Percentiles rank a stretch among this genome's conserved stretches.
Conservation (phyloP, 495 filamentous ascomycete genomes). For the Penicillium tannophilum region DNA sequence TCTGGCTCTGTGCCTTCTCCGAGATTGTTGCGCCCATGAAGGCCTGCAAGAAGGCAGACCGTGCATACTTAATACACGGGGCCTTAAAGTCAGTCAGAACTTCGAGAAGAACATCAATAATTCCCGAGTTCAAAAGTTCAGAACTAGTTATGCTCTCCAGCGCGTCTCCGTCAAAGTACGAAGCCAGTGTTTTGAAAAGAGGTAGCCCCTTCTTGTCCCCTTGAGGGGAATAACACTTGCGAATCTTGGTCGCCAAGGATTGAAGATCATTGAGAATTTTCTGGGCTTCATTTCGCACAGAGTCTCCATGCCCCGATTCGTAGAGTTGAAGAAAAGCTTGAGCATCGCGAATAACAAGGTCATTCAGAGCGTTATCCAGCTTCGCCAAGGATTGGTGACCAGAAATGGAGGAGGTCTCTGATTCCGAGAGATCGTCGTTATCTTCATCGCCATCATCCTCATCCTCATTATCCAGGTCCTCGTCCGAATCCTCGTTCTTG, state of each 20-base stretch:
- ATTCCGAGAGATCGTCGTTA: conserved; percentile 66
- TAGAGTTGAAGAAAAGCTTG: conserved; percentile 81
- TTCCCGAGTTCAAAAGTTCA: conserved; percentile 85
- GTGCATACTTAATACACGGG: conserved; percentile 55
- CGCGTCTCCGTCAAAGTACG: conserved; percentile 86
- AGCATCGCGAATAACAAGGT: conserved; percentile 73
- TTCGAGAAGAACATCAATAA: conserved; percentile 80
- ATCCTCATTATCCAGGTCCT: conserved; percentile 57
- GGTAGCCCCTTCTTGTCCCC: conserved; percentile 51
- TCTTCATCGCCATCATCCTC: conserved; percentile 65
- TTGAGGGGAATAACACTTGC: conserved; percentile 63
- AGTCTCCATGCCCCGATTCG: conserved; percentile 71
- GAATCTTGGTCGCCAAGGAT: conserved; percentile 67
- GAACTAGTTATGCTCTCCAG: conserved; percentile 96
- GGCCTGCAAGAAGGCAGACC: conserved; percentile 86
- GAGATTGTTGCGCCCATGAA: conserved; percentile 81
- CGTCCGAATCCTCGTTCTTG: conserved; percentile 56
- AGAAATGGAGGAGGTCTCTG: conserved; percentile 62
- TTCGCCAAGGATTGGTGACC: conserved; percentile 47
- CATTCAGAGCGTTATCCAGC: conserved; percentile 63
- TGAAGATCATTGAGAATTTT: conserved; percentile 75
- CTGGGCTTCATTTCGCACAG: conserved; percentile 74
- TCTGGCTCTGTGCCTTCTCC: conserved; percentile 62
- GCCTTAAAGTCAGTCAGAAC: conserved; percentile 69
- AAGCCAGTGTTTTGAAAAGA: conserved; percentile 75